Evolutionary conservation across 2,329 filamentous ascomycete genomes (phyloP).

Genomic region (Fusarium denticulatum): DNA sequence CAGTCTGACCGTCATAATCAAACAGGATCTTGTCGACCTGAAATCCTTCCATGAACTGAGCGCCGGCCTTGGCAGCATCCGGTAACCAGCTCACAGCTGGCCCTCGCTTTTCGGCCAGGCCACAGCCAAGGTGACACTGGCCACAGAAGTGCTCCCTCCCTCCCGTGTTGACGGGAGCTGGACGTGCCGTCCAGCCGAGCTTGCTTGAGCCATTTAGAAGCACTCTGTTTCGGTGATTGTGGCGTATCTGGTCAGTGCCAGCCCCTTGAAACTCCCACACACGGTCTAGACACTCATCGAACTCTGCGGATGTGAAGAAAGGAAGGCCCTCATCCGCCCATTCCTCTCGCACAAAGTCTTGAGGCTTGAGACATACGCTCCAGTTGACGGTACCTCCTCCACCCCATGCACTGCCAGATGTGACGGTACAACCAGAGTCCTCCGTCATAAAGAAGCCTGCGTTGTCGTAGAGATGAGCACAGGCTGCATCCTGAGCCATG

Average conservation of each 20-base stretch:
- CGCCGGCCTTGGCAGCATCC: constrained; percentile 80
- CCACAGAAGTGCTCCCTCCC: constrained; percentile 79
- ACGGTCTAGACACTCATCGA: constrained; percentile 80
- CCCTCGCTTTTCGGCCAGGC: constrained; percentile 79
- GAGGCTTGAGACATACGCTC: constrained; percentile 73
- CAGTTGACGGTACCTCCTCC: constrained; percentile 92
- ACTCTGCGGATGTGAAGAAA: constrained; percentile 78
- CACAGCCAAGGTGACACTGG: constrained; percentile 68
- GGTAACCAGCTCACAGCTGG: constrained; percentile 81
- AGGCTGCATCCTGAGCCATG: constrained; percentile 72
- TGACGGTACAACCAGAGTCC: constrained; percentile 66
- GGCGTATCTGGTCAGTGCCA: constrained; percentile 69
- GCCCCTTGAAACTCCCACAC: constrained; percentile 85
- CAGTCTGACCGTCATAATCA: constrained; percentile 64
- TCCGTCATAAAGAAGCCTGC: constrained; percentile 67
- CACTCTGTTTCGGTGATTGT: constrained; percentile 76
- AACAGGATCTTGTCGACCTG: constrained; percentile 77
- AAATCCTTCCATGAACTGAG: constrained; percentile 86
- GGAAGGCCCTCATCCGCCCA: constrained; percentile 78
- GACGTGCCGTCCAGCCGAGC: constrained; percentile 75
- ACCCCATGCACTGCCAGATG: constrained; percentile 80
- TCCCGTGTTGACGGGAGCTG: constrained; percentile 83
- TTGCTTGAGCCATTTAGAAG: constrained; percentile 80
- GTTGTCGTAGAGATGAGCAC: constrained; percentile 74
- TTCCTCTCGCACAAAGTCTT: constrained; percentile 80